Evolutionary conservation across 2,329 filamentous ascomycete genomes (phyloP), one percentile per base, ranked within the genome.

Genomic region (Incumbomyces delicatus): DNA sequence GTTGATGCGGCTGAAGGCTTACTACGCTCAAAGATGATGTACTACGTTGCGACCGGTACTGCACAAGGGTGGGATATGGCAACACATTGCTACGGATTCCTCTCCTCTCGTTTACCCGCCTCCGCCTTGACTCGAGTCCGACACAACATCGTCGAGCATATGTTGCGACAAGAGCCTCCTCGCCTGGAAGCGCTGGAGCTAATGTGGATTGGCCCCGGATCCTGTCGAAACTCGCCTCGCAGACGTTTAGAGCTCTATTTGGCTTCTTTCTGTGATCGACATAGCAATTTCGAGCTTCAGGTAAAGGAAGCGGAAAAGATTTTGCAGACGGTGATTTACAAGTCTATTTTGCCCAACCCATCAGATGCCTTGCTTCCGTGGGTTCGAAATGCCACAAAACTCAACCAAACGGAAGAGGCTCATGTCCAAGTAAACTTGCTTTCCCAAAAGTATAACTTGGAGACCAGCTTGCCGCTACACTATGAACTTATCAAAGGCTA

Each of bases 401-500:
- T 12, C 12, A 34, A 29, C 6, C 13, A 29, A 17, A 16, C 33
- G 11, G 42, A 37, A 14, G 30, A 20, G 8, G 42, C 18, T 17
- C 33, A 37, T 12, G 10, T 6, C 4, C 20, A 29, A n/a, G 12
- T 37, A 10, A 16, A 13, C 7, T 20, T 11, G 12, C 18, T 45
- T 13, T 17, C 20, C 11, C 14, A 18, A 17, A 29, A 37, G 6
- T 36, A 22, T n/a, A 27, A n/a, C 17, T 12, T 45, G 13, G 12
- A 11, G 17, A 20, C 13, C 11, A 38, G 20, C 34, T 30, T 36
- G 5, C 22, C 33, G 13, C 8, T 38, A 10, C 3, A 30, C 22
- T 17, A 22, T 16, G 42, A 45, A 16, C 32, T 45, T 18, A 37
- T 31, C 20, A 38, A 27, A 18, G 42, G 42, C 12, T 45, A 45